Conservation (phyloP, 768 basidiomycete species). For the Phaeotremella fagi region DNA sequence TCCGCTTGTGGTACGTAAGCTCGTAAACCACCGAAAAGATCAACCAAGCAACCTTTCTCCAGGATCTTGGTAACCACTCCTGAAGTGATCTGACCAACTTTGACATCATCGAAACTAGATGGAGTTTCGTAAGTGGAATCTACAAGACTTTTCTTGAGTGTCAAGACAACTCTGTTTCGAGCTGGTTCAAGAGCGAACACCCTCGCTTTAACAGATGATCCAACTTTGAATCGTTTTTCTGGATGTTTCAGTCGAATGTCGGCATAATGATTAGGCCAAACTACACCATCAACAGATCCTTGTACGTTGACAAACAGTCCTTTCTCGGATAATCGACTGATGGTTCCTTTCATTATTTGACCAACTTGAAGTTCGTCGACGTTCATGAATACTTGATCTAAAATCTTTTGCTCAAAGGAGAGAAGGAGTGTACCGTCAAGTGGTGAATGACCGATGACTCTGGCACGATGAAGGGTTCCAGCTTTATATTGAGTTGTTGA, state of each 20-base stretch:
- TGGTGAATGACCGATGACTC: conserved; percentile 77
- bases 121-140: conserved; percentile 73
- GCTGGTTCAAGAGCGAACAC: conserved; percentile 77
- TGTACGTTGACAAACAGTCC: conserved; percentile 80
- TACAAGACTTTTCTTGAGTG: conserved; percentile 84
- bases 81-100: conserved; percentile 67
- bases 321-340: conserved; percentile 75
- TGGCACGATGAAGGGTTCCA: conserved; percentile 72
- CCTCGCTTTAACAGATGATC: conserved; percentile 74
- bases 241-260: conserved; percentile 94
- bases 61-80: conserved; percentile 78
- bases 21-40: conserved; percentile 84
- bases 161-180: conserved; percentile 73
- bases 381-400: conserved; percentile 81
- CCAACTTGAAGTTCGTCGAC: conserved; percentile 78
- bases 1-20: conserved; percentile 76
- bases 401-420: conserved; percentile 73
- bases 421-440: conserved; percentile 85
- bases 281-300: conserved; percentile 81
- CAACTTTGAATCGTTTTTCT: conserved; percentile 79
- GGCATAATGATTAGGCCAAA: conserved; percentile 93
- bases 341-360: conserved; percentile 69
- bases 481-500: conserved; percentile 74
- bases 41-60: conserved; percentile 74
- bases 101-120: conserved; percentile 61